Base-by-base conservation (phyloP, 768 basidiomycete genomes). In the Boletellus ananas region DNA sequence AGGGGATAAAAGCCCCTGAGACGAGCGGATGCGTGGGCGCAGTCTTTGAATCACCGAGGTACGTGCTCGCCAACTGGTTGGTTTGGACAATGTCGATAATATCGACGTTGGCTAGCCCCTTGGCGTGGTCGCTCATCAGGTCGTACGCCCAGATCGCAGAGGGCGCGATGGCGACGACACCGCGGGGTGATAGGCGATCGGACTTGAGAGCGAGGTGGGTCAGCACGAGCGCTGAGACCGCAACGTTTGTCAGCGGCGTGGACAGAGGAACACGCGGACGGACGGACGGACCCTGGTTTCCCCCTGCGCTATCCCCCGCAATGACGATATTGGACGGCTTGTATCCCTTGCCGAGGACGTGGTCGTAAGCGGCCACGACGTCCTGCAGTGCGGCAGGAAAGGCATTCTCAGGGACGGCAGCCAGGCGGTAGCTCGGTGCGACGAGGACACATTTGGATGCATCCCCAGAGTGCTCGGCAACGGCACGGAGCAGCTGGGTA, bases 121-220 rank as follows among this genome's bases (percentile, higher is more conserved):
- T 41, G 40, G 48, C 43, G 3, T 49, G 13, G 4, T 53, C 52
- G 37, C 47, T 47, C 13, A 31, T 0, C 18, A 0, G 4, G 9
- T 55, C 45, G n/a, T 29, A 23, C 6, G 12, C 13, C 9, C 16
- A 51, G 9, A 43, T 41, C 6, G 47, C 17, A 3, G 1, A 5
- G 0, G 87, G 86, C 0, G 83, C 71, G 29, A 87, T 72, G 18
- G 84, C 67, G 23, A 79, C 68, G 54, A 89, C 66, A 52, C 85
- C 80, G 0, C 66, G 62, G 39, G 80, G 79, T 29, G 85, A 69
- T 3, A 70, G 68, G 37, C 69, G 41, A 60, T 16, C 79, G 20
- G 81, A 81, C 67, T 87, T 84, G 50, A 74, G 69, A 35, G 79
- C 63, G 21, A 67, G 58, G 34, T 65, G 64, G 10, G 65, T 53